Evolutionary conservation across 2,329 filamentous ascomycete species (phyloP).

Genomic region (Lachnellula occidentalis): DNA sequence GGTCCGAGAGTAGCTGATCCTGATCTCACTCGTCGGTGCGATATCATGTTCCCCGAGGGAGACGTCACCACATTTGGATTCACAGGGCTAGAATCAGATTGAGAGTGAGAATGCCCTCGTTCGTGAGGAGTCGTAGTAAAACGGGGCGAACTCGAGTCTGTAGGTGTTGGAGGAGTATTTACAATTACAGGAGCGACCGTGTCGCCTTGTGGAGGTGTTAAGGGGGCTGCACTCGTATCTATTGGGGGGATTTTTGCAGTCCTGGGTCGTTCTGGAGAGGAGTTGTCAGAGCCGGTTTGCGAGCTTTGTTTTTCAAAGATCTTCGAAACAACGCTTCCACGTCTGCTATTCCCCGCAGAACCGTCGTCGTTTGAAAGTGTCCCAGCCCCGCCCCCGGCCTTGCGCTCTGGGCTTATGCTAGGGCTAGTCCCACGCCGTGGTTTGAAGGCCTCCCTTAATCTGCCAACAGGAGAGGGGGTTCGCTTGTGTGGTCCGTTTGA

Average conservation of each 20-base stretch:
- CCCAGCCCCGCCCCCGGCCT: constrained; percentile 16
- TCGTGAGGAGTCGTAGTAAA: constrained; percentile 22
- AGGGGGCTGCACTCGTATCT: constrained; percentile 24
- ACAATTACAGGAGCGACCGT: constrained; percentile 49
- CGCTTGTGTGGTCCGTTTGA: constrained; percentile 45
- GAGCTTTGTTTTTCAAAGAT: constrained; percentile 27
- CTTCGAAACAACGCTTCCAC: constrained; percentile 27
- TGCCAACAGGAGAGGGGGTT: constrained; percentile 64
- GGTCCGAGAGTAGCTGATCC: constrained; percentile 48
- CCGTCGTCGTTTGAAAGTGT: constrained; percentile 16
- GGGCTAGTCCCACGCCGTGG: constrained; percentile 36
- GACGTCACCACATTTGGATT: constrained; percentile 53
- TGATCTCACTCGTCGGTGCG: constrained; percentile 60
- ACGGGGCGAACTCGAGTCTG: constrained; percentile 36
- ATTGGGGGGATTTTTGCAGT: constrained; percentile 25
- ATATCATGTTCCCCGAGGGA: constrained; percentile 65
- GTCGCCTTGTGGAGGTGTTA: constrained; percentile 27
- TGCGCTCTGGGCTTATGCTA: constrained; percentile 41
- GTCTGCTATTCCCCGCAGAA: constrained; percentile 18
- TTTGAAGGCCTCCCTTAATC: constrained; percentile 66
- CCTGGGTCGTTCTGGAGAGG: constrained; percentile 26
- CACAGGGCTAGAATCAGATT: constrained; percentile 23
- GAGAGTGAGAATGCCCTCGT: constrained; percentile 23
- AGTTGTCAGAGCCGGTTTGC: constrained; percentile 15
- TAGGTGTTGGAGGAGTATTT: constrained; percentile 62